These are phyloP conservation scores for Colletotrichum eremochloae DNA, from an alignment of 2,329 filamentous ascomycete species.

Conservation along the genomic window DNA sequence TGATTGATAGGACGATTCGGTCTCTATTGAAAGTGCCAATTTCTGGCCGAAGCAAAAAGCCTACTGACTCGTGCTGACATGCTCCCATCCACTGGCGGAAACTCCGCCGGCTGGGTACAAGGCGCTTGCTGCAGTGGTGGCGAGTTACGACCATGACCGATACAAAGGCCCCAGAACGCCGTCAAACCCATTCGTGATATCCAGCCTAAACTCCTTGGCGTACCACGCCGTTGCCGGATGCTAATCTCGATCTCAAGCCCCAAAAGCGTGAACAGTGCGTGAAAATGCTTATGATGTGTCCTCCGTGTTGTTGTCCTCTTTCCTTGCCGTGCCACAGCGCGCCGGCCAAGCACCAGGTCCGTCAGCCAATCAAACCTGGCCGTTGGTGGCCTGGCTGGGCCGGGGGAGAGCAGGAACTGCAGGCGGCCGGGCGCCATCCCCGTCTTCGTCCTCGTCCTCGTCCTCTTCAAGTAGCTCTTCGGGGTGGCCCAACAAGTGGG, in stretches of 20 bases:
- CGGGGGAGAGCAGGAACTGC: slow-evolving; percentile 60
- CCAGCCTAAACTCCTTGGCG: slow-evolving; percentile 42
- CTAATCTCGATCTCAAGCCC: slow-evolving; percentile 40
- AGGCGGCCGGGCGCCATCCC: slow-evolving; percentile 50
- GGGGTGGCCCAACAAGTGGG: slow-evolving; percentile 84
- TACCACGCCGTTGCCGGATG: slow-evolving; percentile 43
- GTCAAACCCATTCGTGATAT: slow-evolving; percentile 41
- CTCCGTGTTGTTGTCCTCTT: slow-evolving; percentile 10
- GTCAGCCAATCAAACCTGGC: slow-evolving; percentile 34
- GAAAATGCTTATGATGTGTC: slow-evolving; percentile 35
- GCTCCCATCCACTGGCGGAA: slow-evolving; percentile 18
- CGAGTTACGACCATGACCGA: slow-evolving; percentile 28
- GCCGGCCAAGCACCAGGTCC: background rate
- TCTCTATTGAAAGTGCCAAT: slow-evolving; percentile 38
- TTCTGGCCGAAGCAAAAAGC: slow-evolving; percentile 38
- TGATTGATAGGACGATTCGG: slow-evolving; percentile 29
- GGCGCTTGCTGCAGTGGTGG: slow-evolving; percentile 24
- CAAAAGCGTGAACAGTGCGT: slow-evolving; percentile 34
- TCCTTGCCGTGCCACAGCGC: background rate
- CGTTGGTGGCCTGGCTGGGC: slow-evolving; percentile 37
- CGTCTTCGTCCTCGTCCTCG: slow-evolving; percentile 66
- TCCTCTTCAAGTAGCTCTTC: slow-evolving; percentile 75
- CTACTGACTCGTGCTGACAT: slow-evolving; percentile 38
- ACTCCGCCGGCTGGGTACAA: background rate
- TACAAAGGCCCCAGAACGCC: slow-evolving; percentile 41